Percentiles rank a stretch among this genome's conserved stretches.
Evolutionary conservation across 768 basidiomycete species (phyloP).

Genomic region (Gyrodon lividus): DNA sequence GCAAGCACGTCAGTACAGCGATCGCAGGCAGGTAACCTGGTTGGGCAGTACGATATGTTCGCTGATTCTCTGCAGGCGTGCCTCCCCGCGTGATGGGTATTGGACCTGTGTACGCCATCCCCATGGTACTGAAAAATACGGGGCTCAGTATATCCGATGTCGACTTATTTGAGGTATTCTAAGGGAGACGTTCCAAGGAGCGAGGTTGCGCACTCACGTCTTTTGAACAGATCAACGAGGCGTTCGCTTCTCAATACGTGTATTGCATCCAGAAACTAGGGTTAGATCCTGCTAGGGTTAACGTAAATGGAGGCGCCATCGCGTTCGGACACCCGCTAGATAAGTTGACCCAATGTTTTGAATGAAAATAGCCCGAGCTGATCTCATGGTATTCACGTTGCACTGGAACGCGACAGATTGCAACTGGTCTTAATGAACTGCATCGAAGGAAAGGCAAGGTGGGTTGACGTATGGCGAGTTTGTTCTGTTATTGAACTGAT

Average conservation of each 20-base stretch:
- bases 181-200: background rate
- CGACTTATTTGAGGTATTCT: constrained; percentile 71
- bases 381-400: constrained; percentile 48
- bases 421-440: constrained; percentile 76
- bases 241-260: constrained; percentile 81
- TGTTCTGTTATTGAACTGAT: constrained; percentile 1
- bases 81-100: constrained; percentile 87
- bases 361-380: background rate
- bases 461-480: constrained; percentile 1
- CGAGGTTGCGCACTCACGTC: background rate
- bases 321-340: constrained; percentile 83
- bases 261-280: constrained; percentile 69
- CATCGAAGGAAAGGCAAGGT: constrained; percentile 70
- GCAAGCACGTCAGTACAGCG: constrained; percentile 72
- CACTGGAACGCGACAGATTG: constrained; percentile 84
- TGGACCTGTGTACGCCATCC: constrained; percentile 84
- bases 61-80: constrained; percentile 42
- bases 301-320: constrained; percentile 90
- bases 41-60: background rate
- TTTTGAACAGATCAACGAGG: constrained; percentile 75
- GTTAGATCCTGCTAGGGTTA: constrained; percentile 66
- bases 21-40: constrained; percentile 49
- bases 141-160: constrained; percentile 70
- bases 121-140: constrained; percentile 62
- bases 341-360: constrained; percentile 39